Conservation (phyloP, 345 rosid genomes). For the Rhodomyrtus tomentosa region DNA sequence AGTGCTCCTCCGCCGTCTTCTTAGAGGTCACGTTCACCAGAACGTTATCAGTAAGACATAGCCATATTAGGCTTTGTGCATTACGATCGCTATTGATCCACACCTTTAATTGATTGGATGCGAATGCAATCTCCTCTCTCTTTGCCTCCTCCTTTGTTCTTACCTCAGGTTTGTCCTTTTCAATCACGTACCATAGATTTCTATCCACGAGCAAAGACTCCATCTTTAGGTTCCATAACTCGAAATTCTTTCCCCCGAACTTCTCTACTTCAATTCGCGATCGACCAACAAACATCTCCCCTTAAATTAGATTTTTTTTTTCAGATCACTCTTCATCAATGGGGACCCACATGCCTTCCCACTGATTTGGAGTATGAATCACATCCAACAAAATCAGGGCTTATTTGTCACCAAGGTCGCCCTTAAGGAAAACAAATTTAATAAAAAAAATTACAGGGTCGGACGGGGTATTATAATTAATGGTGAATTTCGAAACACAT, state of each 20-base stretch:
- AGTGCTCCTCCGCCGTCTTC: neutral
- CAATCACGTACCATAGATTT: neutral
- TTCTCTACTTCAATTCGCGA: neutral
- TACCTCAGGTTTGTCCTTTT: neutral
- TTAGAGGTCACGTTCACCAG: neutral
- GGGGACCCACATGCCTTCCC: too few relatives aligned
- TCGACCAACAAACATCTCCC: neutral
- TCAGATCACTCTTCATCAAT: neutral
- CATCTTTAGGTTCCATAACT: neutral
- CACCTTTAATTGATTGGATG: neutral
- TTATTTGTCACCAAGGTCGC: neutral
- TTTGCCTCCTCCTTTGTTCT: neutral
- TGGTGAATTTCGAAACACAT: neutral
- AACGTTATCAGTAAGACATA: neutral
- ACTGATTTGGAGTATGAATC: too few relatives aligned
- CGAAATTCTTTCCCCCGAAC: neutral
- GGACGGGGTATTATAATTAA: neutral
- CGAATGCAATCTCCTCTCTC: neutral
- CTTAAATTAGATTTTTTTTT: neutral
- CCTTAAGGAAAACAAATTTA: neutral
- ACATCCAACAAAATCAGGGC: too few relatives aligned
- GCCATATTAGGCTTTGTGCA: accelerated
- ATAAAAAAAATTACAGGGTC: too few relatives aligned
- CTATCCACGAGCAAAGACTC: neutral
- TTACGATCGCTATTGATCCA: neutral